A percentile compares a stretch with the other conserved stretches of the same genome.
These are phyloP conservation scores for Trichoderma guizhouense DNA, from an alignment of 2,329 filamentous ascomycete genomes.

Conservation along the genomic window DNA sequence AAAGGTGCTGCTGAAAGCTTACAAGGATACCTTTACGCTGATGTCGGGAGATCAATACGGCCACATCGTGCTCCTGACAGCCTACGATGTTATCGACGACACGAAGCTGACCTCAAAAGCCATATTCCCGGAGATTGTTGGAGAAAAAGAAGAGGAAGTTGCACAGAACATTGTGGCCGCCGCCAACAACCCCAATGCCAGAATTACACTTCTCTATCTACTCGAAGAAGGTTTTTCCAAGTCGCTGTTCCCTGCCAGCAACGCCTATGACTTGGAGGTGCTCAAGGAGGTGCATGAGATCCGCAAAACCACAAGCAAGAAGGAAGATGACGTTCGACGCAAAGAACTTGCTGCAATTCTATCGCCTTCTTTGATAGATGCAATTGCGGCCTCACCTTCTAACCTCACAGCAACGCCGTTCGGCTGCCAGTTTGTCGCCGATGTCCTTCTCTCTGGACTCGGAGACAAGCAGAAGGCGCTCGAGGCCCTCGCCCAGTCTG, in stretches of 20 bases:
- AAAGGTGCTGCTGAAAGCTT: slow-evolving; percentile 81
- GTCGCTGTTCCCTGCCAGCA: slow-evolving; percentile 57
- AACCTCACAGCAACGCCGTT: slow-evolving; percentile 73
- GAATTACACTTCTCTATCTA: slow-evolving; percentile 73
- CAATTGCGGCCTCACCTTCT: slow-evolving; percentile 65
- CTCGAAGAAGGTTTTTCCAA: slow-evolving; percentile 68
- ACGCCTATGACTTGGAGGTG: slow-evolving; percentile 65
- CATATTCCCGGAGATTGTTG: slow-evolving; percentile 82
- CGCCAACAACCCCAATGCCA: slow-evolving; percentile 63
- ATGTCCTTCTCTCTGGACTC: slow-evolving; percentile 72
- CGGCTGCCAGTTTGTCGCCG: slow-evolving; percentile 81
- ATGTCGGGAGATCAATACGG: slow-evolving; percentile 79
- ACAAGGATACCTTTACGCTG: slow-evolving; percentile 82
- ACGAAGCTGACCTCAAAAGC: slow-evolving; percentile 83
- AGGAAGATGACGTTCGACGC: slow-evolving; percentile 73
- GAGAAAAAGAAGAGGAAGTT: slow-evolving; percentile 62
- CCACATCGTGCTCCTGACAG: slow-evolving; percentile 77
- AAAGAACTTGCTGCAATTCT: slow-evolving; percentile 72
- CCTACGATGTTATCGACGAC: slow-evolving; percentile 90
- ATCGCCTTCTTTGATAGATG: slow-evolving; percentile 70
- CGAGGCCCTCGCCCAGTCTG: slow-evolving; percentile 62
- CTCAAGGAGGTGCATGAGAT: slow-evolving; percentile 76
- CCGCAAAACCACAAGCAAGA: slow-evolving; percentile 84
- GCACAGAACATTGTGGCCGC: slow-evolving; percentile 62
- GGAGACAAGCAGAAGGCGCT: slow-evolving; percentile 77